Conservation (phyloP, 2,329 filamentous ascomycete genomes). For the Penicillium occitanis region DNA sequence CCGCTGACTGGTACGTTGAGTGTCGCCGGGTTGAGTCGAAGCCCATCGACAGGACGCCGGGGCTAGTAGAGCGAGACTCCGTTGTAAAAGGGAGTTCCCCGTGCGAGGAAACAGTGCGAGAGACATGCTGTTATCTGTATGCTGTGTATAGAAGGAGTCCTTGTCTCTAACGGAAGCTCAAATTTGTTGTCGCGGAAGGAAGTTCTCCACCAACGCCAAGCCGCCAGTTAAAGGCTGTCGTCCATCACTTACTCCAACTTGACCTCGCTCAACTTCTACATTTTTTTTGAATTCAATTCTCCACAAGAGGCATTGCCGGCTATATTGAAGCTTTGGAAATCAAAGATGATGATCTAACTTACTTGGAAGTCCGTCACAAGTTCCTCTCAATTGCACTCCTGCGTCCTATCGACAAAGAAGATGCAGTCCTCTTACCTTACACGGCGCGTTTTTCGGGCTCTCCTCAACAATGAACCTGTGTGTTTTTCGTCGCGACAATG, state of each 20-base stretch:
- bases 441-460: conserved; percentile 45
- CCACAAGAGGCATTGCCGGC: background rate
- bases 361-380: background rate
- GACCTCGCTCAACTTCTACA: background rate
- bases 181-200: conserved; percentile 9
- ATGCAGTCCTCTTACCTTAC: conserved; percentile 49
- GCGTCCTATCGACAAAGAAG: background rate
- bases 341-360: background rate
- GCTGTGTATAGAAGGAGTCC: background rate
- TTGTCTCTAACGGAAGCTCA: conserved; percentile 8
- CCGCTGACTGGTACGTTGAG: background rate
- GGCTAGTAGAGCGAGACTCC: background rate
- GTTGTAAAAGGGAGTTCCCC: conserved; percentile 8
- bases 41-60: conserved; percentile 19
- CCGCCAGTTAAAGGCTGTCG: conserved; percentile 11
- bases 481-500: conserved; percentile 39
- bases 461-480: conserved; percentile 47
- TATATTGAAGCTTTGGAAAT: background rate
- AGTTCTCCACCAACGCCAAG: conserved; percentile 19
- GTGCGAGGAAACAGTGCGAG: conserved; percentile 9
- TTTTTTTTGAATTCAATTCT: background rate
- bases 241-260: background rate
- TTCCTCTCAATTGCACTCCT: background rate
- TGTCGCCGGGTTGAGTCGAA: conserved; percentile 1
- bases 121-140: conserved; percentile 8